Base-by-base conservation (phyloP, 2,329 filamentous ascomycete genomes). In the Knoxdaviesia capensis region DNA sequence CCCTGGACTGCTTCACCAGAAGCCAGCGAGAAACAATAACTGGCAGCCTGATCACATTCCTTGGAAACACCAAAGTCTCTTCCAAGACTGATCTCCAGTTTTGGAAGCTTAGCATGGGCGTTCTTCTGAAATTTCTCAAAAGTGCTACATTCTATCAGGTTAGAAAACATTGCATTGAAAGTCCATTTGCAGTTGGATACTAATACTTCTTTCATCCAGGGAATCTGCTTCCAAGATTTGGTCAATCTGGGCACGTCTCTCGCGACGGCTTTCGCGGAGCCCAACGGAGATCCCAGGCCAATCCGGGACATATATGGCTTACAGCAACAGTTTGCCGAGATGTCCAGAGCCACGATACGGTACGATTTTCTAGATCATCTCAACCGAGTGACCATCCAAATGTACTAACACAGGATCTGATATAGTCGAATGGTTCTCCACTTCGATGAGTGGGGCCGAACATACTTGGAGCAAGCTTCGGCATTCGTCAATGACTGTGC, bases 121-220 rank as follows among this genome's bases (percentile, higher is more conserved):
- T 47, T 3, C 40, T 48, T 40, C 52, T 60, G 3, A 71, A 67
- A 48, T 52, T 71, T 29, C 68, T 71, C 61, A 52, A 54, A 5
- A 59, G 60, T n/a, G 60, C 68, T 1, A 69, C 66, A 0, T 69
- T 69, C 43, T 68, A 71, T 47, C 56, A 66, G 36, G 56, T 56
- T 50, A 41, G 50, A 3, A 20, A 2, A 20, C 20, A 3, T 3
- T 20, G 2, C 20, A 20, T 20, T 20, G 20, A 20, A 20, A 20
- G 20, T 20, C 3, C 20, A 20, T 2, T 20, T 20, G 20, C 20
- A 20, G 20, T 20, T 3, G 2, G 20, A 20, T 20, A 20, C 20
- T 20, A 20, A 20, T 20, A 20, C 3, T 20, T 20, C 20, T 2
- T 20, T 20, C 20, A 20, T 20, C 3, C 20, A 20, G 20, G 20